Percentiles rank a stretch among this genome's conserved stretches.
These are phyloP conservation scores for Calonectria pauciramosa DNA, from an alignment of 2,329 filamentous ascomycete species.

Conservation along the genomic window DNA sequence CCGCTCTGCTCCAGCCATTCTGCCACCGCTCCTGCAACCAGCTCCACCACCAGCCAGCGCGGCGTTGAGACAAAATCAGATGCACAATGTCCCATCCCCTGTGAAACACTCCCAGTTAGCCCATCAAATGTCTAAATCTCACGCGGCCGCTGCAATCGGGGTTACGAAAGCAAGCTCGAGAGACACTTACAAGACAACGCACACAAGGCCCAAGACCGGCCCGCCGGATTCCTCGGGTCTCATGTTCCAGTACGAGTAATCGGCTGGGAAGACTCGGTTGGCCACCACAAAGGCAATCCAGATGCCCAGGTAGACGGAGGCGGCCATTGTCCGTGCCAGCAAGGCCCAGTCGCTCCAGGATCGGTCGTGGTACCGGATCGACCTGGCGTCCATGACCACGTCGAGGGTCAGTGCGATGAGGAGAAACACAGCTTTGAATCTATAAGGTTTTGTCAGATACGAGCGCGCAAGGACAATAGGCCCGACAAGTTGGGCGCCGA, in stretches of 20 bases:
- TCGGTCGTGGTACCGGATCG: constrained; percentile 48
- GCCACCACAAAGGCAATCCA: constrained; percentile 53
- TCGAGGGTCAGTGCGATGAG: constrained; percentile 50
- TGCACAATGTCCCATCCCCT: constrained; percentile 44
- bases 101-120: constrained; percentile 24
- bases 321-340: constrained; percentile 47
- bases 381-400: constrained; percentile 52
- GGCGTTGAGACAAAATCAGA: constrained; percentile 38
- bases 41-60: constrained; percentile 37
- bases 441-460: constrained; percentile 14
- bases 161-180: neutral
- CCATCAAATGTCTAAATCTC: neutral
- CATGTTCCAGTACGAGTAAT: constrained; percentile 55
- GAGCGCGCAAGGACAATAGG: neutral
- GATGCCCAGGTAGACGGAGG: constrained; percentile 51
- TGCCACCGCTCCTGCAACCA: constrained; percentile 39
- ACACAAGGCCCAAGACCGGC: constrained; percentile 54
- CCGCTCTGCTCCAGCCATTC: constrained; percentile 25
- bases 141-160: neutral
- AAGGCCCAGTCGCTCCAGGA: constrained; percentile 51
- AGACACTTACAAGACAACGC: constrained; percentile 50
- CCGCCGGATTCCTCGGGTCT: constrained; percentile 44
- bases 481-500: constrained; percentile 9
- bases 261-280: constrained; percentile 53
- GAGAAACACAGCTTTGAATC: constrained; percentile 47